A percentile compares a stretch with the other conserved stretches of the same genome.
phyloP scores from a whole-genome alignment of 805 yeast species.

The Limtongozyma cylindracea region DNA sequence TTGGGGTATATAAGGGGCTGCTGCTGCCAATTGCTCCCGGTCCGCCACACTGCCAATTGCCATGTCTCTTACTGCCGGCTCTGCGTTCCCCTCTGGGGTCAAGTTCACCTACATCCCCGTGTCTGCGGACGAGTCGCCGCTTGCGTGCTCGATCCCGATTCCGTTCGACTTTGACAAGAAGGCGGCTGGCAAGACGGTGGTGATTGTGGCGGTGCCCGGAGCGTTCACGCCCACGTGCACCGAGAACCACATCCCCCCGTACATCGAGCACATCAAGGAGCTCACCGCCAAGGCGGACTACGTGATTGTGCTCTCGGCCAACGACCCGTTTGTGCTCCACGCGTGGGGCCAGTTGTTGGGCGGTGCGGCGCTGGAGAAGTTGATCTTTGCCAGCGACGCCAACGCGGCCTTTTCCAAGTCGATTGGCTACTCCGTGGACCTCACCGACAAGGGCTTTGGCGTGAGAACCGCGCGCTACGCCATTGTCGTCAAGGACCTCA shows the following conservation, averaged over 20 bases:
- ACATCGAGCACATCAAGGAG: slow-evolving; percentile 7
- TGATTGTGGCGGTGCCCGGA: slow-evolving; percentile 15
- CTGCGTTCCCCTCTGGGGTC: no score
- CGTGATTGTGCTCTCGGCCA: slow-evolving; percentile 12
- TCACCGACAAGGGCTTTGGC: slow-evolving; percentile 11
- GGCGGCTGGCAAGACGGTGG: slow-evolving; percentile 5
- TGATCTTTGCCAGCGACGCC: slow-evolving; percentile 15
- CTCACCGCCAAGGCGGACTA: slow-evolving; percentile 8
- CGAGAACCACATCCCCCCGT: slow-evolving; percentile 16
- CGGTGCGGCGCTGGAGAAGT: slow-evolving; percentile 4
- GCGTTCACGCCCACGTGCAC: slow-evolving; percentile 20
- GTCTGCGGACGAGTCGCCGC: no score
- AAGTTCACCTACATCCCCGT: no score
- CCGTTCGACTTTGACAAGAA: slow-evolving; percentile 10
- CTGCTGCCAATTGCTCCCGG: no score
- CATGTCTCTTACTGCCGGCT: no score
- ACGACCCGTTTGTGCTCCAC: slow-evolving; percentile 15
- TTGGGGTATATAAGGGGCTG: no score
- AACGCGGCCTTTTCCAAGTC: slow-evolving; percentile 9
- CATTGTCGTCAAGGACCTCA: slow-evolving; percentile 15
- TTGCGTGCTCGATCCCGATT: slow-evolving; percentile 11
- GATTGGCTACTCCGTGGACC: slow-evolving; percentile 9
- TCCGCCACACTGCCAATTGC: no score
- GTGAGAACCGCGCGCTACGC: slow-evolving; percentile 15
- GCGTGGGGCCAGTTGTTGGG: slow-evolving; percentile 17